Percentiles rank a stretch among this genome's conserved stretches.
Conservation (phyloP, 2,329 filamentous ascomycete genomes). For the Nigrospora oryzae region DNA sequence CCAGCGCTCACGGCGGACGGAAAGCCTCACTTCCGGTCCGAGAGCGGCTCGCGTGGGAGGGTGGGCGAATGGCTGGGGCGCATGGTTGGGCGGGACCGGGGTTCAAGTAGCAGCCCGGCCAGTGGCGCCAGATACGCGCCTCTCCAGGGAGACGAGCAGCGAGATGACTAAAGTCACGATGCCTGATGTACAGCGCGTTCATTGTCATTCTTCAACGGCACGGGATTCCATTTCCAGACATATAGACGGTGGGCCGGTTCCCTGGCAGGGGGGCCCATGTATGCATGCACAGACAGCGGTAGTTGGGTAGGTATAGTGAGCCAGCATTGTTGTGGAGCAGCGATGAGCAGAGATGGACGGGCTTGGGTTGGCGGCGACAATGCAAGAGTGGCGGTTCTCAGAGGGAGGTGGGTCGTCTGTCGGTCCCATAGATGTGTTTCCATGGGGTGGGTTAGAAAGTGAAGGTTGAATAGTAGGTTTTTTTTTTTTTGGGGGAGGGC, state of each 20-base stretch:
- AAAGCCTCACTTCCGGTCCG: conserved; percentile 29
- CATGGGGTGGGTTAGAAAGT: too few relatives aligned
- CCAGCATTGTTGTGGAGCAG: background rate
- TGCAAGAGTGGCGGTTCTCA: background rate
- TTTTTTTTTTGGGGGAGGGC: too few relatives aligned
- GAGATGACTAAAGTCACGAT: background rate
- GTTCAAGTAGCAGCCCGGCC: conserved; percentile 21
- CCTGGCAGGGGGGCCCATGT: background rate
- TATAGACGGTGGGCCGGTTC: conserved; percentile 2
- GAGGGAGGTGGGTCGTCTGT: conserved; percentile 10
- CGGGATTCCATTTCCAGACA: background rate
- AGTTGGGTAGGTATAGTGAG: background rate
- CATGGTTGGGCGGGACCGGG: conserved; percentile 28
- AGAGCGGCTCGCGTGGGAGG: conserved; percentile 23
- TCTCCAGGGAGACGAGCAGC: conserved; percentile 26
- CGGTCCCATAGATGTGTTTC: too few relatives aligned
- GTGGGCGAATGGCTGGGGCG: conserved; percentile 42
- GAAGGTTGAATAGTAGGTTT: too few relatives aligned
- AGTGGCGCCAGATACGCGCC: conserved; percentile 29
- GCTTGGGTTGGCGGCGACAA: background rate
- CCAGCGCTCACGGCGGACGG: conserved; percentile 49
- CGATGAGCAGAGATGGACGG: conserved; percentile 11
- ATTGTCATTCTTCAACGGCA: conserved; percentile 1
- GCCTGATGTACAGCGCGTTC: background rate
- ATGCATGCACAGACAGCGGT: background rate